Percentiles rank a stretch among this genome's conserved stretches.
Conservation (phyloP, 139 green algal genomes). For the Limnomonas spitsbergensis region DNA sequence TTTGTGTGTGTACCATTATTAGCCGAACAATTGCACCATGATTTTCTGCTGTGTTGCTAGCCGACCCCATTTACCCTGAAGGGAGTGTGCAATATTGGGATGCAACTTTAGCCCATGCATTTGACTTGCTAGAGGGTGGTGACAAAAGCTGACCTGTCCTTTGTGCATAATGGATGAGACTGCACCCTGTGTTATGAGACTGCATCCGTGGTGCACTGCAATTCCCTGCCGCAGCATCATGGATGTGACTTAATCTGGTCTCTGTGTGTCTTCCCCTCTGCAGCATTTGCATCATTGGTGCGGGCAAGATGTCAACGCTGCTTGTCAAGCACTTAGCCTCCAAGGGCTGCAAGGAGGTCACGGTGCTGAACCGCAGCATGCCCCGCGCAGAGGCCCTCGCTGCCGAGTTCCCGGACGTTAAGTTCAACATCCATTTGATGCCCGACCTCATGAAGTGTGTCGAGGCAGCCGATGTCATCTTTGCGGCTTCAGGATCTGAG, state of each 20-base stretch:
- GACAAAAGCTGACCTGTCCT: too few species aligned
- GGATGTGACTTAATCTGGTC: too few species aligned
- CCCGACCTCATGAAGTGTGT: conserved; percentile 82
- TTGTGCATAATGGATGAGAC: too few species aligned
- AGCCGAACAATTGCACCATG: too few species aligned
- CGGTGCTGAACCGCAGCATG: conserved; percentile 88
- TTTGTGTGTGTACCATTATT: too few species aligned
- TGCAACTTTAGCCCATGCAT: too few species aligned
- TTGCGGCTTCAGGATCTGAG: conserved; percentile 88
- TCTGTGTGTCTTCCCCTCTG: not conserved
- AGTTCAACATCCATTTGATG: conserved; percentile 93
- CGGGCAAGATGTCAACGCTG: conserved; percentile 97
- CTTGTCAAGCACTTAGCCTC: conserved; percentile 96
- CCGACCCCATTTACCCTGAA: too few species aligned
- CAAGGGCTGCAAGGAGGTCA: conserved; percentile 90
- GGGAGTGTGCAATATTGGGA: not conserved
- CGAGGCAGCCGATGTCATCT: conserved; percentile 83
- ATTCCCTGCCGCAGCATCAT: too few species aligned
- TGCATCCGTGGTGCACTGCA: too few species aligned
- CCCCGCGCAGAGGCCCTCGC: conserved; percentile 84
- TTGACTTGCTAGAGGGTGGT: too few species aligned
- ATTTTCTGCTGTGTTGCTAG: too few species aligned
- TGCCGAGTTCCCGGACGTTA: conserved; percentile 93
- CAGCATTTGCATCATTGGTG: conserved; percentile 92
- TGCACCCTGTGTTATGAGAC: too few species aligned